A percentile compares a stretch with the other conserved stretches of the same genome.
Evolutionary conservation across 306 rosid species (phyloP).

Genomic region (Cucurbita pepo): DNA sequence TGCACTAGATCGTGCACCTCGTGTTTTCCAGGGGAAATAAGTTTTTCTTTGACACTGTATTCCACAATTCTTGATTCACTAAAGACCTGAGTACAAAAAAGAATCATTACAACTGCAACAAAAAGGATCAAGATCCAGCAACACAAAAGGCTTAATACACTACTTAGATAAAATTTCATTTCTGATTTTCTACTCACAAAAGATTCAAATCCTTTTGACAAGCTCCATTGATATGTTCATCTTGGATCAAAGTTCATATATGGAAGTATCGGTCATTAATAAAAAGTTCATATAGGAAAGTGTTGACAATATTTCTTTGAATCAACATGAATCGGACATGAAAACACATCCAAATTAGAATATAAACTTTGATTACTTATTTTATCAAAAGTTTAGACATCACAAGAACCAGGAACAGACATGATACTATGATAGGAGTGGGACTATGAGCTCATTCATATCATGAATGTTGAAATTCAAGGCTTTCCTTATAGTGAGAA

Average conservation of each 20-base stretch:
- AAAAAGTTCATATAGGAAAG: no score
- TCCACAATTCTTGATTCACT: slow-evolving; percentile 71
- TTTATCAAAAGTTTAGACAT: no score
- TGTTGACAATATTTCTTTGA: no score
- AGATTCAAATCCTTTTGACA: background rate
- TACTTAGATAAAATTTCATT: background rate
- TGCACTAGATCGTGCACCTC: slow-evolving; percentile 34
- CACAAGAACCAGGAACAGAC: no score
- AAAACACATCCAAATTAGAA: no score
- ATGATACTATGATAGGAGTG: background rate
- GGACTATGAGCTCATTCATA: background rate
- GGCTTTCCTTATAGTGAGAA: background rate
- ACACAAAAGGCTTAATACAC: no score
- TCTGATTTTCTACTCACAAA: background rate
- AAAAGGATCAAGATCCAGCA: no score
- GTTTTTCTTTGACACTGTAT: slow-evolving; percentile 41
- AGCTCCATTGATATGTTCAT: background rate
- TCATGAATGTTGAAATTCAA: background rate
- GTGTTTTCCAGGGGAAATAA: slow-evolving; percentile 47
- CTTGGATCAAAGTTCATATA: no score
- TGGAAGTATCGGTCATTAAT: no score
- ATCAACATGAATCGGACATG: no score
- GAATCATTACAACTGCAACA: background rate
- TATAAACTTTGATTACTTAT: no score
- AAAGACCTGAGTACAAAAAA: slow-evolving; percentile 27